Evolutionary conservation across 2,329 filamentous ascomycete genomes (phyloP), one percentile per base, ranked within the genome.

Genomic region (Xylariaceae sp.): DNA sequence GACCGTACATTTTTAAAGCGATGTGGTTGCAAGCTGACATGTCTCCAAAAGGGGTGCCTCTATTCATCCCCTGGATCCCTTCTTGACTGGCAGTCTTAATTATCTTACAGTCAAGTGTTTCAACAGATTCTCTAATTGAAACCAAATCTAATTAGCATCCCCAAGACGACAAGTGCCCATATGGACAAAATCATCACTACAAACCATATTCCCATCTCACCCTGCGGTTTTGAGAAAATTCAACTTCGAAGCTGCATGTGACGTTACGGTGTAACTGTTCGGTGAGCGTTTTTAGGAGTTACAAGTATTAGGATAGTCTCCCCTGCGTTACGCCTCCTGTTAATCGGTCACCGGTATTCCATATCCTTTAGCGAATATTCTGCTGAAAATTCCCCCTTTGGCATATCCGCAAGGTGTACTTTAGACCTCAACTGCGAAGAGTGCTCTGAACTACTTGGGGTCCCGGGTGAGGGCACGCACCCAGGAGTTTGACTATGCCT

Each of bases 201-300:
- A 46, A 37, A 34, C 14, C 9, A 23, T 24, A 16, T 19, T 33
- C 12, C 28, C 14, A 21, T 28, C 26, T 17, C 21, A 23, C n/a
- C n/a, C n/a, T n/a, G n/a, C n/a, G n/a, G n/a, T n/a, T n/a, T n/a
- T 29, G 9, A 28, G 14, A 26, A 14, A 7, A 9, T n/a, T n/a
- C n/a, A n/a, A 12, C 12, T 17, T 19, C 12, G 16, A 29, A 24
- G 45, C 24, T 24, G 19, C 41, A 37, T 44, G 11, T 19, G 23
- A 40, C 9, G n/a, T 41, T 50, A 39, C 33, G 41, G 17, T 29
- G 21, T 44, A n/a, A 23, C 21, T 2, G 51, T 51, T 51, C 56
- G 52, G 46, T 47, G 51, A 52, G 52, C 51, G 56, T 59, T 56
- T 56, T 46, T n/a, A 51, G 52, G 51, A 51, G 56, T 37, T 33